These are phyloP conservation scores for Aspergillus pseudoglaucus DNA, from an alignment of 2,329 filamentous ascomycete genomes.

Conservation along the genomic window DNA sequence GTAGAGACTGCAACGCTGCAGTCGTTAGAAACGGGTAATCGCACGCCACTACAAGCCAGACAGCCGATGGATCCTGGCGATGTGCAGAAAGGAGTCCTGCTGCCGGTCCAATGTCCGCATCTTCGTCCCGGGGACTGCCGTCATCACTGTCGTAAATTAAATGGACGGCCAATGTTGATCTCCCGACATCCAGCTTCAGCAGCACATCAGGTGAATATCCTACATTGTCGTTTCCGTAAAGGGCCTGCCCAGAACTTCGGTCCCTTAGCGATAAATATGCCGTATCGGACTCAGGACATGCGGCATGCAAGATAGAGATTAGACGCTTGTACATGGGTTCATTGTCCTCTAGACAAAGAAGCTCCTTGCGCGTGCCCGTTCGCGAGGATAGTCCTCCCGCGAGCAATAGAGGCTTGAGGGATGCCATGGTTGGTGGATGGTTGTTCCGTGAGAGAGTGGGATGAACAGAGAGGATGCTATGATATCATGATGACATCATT, in stretches of 20 bases:
- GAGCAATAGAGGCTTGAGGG: slow-evolving; percentile 23
- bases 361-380: slow-evolving; percentile 26
- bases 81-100: slow-evolving; percentile 28
- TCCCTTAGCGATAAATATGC: slow-evolving; percentile 21
- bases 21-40: slow-evolving; percentile 28
- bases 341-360: slow-evolving; percentile 22
- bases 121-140: not conserved
- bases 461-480: not conserved
- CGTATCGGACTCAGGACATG: slow-evolving; percentile 16
- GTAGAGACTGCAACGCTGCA: slow-evolving; percentile 20
- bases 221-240: not conserved
- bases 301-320: slow-evolving; percentile 15
- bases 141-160: slow-evolving; percentile 2
- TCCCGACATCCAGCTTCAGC: not conserved
- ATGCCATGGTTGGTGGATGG: not conserved
- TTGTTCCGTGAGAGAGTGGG: not conserved
- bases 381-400: slow-evolving; percentile 27
- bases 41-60: slow-evolving; percentile 29
- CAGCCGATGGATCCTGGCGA: slow-evolving; percentile 12
- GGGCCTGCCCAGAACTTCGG: slow-evolving; percentile 4
- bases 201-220: not conserved
- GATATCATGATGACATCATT: too few species aligned
- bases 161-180: not conserved
- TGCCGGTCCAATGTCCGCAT: slow-evolving; percentile 13
- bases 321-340: slow-evolving; percentile 23